phyloP scores from a whole-genome alignment of 257 asterid species.

The Solanum bulbocastanum region DNA sequence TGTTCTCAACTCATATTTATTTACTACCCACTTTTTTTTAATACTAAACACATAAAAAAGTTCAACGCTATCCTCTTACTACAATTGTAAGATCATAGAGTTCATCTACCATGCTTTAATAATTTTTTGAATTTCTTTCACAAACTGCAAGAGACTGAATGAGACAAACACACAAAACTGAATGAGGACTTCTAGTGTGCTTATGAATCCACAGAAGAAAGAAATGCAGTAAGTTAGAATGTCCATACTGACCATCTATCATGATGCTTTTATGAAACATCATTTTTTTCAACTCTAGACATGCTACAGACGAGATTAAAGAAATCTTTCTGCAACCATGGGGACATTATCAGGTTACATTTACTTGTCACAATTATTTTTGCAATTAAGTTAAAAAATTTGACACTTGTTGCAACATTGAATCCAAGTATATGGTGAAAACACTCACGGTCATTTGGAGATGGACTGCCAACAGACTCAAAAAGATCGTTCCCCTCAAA shows the following conservation, averaged over 20 bases:
- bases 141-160: not conserved
- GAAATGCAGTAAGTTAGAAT: not conserved
- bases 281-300: not conserved
- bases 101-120: not conserved
- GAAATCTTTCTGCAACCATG: not conserved
- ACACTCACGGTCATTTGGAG: constrained; percentile 47
- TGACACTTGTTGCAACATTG: not conserved
- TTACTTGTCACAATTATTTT: not conserved
- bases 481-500: constrained; percentile 76
- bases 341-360: not conserved
- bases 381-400: not conserved
- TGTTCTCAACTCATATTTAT: not conserved
- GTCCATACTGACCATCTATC: not conserved
- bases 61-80: not conserved
- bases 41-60: not conserved
- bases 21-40: not conserved
- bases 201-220: not conserved
- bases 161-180: not conserved
- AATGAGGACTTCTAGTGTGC: not conserved
- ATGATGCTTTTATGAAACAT: not conserved
- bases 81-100: not conserved
- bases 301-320: not conserved
- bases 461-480: constrained; percentile 28
- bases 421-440: not conserved
- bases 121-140: not conserved